phyloP scores from a whole-genome alignment of 208 protist species.

The Trypanosoma rangeli region DNA sequence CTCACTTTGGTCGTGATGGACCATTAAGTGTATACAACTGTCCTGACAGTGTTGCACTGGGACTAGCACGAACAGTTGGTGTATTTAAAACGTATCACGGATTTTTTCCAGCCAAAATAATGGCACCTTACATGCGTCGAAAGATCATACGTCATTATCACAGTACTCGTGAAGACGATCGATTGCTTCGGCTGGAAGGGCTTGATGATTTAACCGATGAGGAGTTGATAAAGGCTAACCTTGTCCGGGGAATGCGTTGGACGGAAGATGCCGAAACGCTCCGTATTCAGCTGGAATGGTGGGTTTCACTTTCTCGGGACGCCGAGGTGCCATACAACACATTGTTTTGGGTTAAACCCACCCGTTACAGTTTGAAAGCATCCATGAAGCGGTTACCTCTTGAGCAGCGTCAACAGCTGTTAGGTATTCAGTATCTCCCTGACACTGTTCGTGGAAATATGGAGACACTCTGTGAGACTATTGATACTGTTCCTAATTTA shows the following conservation, averaged over 20 bases:
- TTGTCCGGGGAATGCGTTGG: conserved; percentile 87
- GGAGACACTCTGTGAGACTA: conserved; percentile 83
- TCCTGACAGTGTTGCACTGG: conserved; percentile 70
- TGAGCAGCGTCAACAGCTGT: conserved; percentile 78
- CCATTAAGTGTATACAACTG: conserved; percentile 86
- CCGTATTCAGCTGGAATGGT: conserved; percentile 86
- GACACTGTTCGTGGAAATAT: conserved; percentile 78
- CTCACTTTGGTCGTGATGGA: conserved; percentile 74
- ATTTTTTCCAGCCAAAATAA: conserved; percentile 58
- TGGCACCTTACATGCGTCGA: conserved; percentile 63
- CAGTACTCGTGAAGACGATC: conserved; percentile 80
- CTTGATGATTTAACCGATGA: conserved; percentile 72
- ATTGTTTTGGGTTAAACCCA: conserved; percentile 90
- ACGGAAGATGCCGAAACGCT: conserved; percentile 82
- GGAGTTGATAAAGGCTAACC: conserved; percentile 86
- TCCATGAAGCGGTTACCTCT: conserved; percentile 84
- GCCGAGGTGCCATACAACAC: conserved; percentile 86
- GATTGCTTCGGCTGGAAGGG: conserved; percentile 77
- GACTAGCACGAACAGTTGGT: conserved; percentile 66
- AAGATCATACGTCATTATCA: conserved; percentile 79
- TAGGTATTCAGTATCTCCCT: conserved; percentile 88
- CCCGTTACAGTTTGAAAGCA: conserved; percentile 77
- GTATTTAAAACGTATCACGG: conserved; percentile 78
- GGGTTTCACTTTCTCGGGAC: conserved; percentile 73
- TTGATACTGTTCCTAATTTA: conserved; percentile 64